Conservation (phyloP, 129 eudicot genomes). For the Pittosporum tobira region DNA sequence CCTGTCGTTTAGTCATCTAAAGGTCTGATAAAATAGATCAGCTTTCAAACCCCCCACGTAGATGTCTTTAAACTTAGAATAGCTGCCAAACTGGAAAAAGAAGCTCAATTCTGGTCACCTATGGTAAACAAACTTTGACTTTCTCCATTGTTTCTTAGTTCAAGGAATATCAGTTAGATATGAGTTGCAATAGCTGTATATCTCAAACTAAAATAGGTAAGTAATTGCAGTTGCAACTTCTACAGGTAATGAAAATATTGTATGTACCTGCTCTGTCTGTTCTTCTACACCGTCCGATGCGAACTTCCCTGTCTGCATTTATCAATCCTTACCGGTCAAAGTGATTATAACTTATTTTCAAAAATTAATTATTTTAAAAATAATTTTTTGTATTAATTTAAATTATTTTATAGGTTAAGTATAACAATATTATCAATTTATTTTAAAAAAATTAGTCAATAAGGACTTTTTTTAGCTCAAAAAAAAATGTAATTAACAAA, state of each 20-base stretch:
- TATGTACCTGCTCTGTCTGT: slow-evolving; percentile 90
- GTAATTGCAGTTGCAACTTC: background rate
- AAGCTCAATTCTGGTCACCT: background rate
- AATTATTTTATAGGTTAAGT: too few relatives aligned
- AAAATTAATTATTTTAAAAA: too few relatives aligned
- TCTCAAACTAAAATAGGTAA: background rate
- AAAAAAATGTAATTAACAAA: too few relatives aligned
- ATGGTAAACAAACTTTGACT: too few relatives aligned
- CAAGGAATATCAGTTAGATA: background rate
- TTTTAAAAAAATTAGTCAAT: too few relatives aligned
- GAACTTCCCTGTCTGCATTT: slow-evolving; percentile 80
- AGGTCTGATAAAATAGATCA: background rate
- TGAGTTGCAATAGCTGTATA: background rate
- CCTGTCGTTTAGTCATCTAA: background rate
- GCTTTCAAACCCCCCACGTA: too few relatives aligned
- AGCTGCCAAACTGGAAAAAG: background rate
- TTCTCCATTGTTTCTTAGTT: too few relatives aligned
- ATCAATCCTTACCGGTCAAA: too few relatives aligned
- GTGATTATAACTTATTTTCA: too few relatives aligned
- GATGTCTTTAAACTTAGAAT: background rate
- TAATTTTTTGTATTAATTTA: too few relatives aligned
- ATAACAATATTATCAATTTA: too few relatives aligned
- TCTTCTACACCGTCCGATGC: slow-evolving; percentile 77
- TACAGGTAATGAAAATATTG: background rate
- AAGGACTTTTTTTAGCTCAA: too few relatives aligned